Percentiles rank a stretch among this genome's conserved stretches.
phyloP scores from a whole-genome alignment of 1,284 basidiomycete genomes.

The Crucibulum cyathiforme region DNA sequence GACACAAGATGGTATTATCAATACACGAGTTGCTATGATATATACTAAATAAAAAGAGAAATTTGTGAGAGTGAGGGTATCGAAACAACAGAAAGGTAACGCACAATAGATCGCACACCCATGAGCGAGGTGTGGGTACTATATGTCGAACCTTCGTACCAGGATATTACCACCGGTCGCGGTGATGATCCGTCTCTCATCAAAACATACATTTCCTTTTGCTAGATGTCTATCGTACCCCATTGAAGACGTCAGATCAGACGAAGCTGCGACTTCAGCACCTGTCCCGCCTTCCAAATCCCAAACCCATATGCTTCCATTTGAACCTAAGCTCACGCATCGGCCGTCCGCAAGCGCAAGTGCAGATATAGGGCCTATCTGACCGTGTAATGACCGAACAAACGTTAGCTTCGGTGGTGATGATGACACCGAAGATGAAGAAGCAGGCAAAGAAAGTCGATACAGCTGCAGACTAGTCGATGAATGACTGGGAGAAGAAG shows the following conservation, averaged over 20 bases:
- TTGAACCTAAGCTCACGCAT: constrained; percentile 72
- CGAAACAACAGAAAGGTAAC: neutral
- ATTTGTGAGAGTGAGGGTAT: neutral
- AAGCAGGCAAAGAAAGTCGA: constrained; percentile 66
- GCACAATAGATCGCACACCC: neutral
- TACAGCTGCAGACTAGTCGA: constrained; percentile 72
- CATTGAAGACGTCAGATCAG: neutral
- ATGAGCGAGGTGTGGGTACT: constrained; percentile 14
- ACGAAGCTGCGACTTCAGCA: constrained; percentile 56
- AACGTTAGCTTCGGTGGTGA: constrained; percentile 70
- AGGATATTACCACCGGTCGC: constrained; percentile 57
- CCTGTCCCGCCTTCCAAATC: constrained; percentile 75
- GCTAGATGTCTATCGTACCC: constrained; percentile 11
- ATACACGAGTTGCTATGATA: neutral
- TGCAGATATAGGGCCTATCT: constrained; percentile 66
- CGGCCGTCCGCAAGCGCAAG: constrained; percentile 78
- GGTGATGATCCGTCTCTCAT: constrained; percentile 74
- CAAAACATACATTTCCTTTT: constrained; percentile 66
- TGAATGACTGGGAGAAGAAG: constrained; percentile 46
- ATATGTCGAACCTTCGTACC: constrained; percentile 74
- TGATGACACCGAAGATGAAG: constrained; percentile 51
- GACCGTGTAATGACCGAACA: constrained; percentile 72
- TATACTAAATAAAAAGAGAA: neutral
- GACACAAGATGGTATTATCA: neutral
- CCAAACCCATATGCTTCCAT: constrained; percentile 83